A percentile compares a stretch with the other conserved stretches of the same genome.
Evolutionary conservation across 2,329 filamentous ascomycete species (phyloP).

Genomic region (Waltergamsia citrina): DNA sequence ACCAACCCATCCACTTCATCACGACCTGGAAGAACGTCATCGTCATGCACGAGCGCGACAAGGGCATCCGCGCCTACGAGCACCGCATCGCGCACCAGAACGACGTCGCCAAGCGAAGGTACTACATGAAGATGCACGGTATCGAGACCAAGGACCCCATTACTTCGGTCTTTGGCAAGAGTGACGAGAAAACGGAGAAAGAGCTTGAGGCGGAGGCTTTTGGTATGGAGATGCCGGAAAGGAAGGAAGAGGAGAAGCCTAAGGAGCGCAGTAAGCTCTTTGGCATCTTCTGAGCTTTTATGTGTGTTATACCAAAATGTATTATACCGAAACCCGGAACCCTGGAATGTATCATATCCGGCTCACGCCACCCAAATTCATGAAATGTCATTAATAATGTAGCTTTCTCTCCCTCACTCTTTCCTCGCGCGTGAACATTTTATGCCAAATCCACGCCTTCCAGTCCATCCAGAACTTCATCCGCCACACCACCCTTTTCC

Average conservation of each 20-base stretch:
- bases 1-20: slow-evolving; percentile 60
- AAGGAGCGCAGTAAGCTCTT: slow-evolving; percentile 63
- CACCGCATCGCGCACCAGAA: slow-evolving; percentile 66
- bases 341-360: neutral
- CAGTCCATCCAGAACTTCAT: slow-evolving; percentile 77
- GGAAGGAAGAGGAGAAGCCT: slow-evolving; percentile 14
- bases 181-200: slow-evolving; percentile 22
- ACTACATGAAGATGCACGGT: slow-evolving; percentile 81
- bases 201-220: slow-evolving; percentile 24
- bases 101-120: slow-evolving; percentile 77
- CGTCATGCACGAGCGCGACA: slow-evolving; percentile 65
- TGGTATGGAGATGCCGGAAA: slow-evolving; percentile 23
- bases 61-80: slow-evolving; percentile 58
- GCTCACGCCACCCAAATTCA: neutral
- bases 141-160: slow-evolving; percentile 55
- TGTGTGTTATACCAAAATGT: slow-evolving; percentile 4
- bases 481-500: slow-evolving; percentile 68
- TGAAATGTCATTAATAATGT: neutral
- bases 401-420: neutral
- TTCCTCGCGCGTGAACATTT: neutral
- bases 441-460: slow-evolving; percentile 63
- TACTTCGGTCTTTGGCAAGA: slow-evolving; percentile 31
- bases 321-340: neutral
- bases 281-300: slow-evolving; percentile 59
- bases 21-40: slow-evolving; percentile 62